phyloP scores from a whole-genome alignment of 345 rosid species.

The Pistacia integerrima region DNA sequence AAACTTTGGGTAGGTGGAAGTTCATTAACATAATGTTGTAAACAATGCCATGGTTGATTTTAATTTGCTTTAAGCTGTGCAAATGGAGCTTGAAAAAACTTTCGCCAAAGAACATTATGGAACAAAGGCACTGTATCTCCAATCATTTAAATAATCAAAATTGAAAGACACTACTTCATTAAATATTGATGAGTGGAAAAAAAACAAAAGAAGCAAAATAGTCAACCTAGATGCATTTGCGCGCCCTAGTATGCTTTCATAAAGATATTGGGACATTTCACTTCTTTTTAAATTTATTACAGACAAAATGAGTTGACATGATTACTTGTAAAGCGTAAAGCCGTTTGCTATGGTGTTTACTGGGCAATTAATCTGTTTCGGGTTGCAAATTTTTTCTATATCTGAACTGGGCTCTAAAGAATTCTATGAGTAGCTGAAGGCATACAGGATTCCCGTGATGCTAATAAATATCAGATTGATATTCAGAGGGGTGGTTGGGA shows the following conservation, averaged over 20 bases:
- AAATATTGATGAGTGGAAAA: neutral
- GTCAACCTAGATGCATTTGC: neutral
- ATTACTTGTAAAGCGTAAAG: neutral
- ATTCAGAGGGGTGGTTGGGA: slow-evolving; percentile 8
- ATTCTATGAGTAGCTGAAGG: neutral
- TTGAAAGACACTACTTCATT: no score
- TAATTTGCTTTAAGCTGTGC: no score
- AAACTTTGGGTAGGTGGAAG: no score
- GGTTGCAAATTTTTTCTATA: neutral
- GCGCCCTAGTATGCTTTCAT: no score
- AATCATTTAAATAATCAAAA: no score
- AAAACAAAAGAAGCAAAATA: neutral
- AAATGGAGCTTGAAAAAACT: neutral
- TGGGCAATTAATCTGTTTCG: neutral
- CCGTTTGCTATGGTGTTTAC: neutral
- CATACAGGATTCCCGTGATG: slow-evolving; percentile 19
- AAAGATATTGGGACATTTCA: neutral
- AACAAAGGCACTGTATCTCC: neutral
- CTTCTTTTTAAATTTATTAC: no score
- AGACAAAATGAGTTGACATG: neutral
- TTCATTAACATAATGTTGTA: no score
- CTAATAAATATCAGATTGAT: neutral
- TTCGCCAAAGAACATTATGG: neutral
- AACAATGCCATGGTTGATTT: no score
- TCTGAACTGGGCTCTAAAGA: neutral